These are phyloP conservation scores for Chaetomium sp. DNA, from an alignment of 2,329 filamentous ascomycete species.

Conservation along the genomic window DNA sequence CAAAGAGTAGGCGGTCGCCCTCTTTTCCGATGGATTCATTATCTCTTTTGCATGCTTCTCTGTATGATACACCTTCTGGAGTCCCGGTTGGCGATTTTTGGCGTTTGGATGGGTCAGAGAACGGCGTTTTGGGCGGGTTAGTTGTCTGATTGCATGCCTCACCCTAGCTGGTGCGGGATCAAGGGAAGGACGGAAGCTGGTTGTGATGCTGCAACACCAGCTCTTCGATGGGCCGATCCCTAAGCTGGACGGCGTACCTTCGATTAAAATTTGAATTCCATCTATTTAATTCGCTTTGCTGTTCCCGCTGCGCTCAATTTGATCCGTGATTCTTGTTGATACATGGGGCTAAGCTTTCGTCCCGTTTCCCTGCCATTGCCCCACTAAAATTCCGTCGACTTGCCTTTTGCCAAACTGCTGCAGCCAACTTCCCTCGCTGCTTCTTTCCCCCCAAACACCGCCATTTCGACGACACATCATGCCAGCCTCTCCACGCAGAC, in stretches of 20 bases:
- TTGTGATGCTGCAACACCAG: background rate
- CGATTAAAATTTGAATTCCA: too few species aligned
- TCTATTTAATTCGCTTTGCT: too few species aligned
- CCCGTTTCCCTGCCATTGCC: background rate
- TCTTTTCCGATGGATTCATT: conserved; percentile 1
- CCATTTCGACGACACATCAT: conserved; percentile 10
- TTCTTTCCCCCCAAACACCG: background rate
- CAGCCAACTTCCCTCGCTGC: background rate
- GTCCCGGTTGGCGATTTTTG: conserved; percentile 21
- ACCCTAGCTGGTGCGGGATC: conserved; percentile 16
- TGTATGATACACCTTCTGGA: conserved; percentile 27
- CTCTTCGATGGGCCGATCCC: too few species aligned
- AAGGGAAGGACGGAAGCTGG: conserved; percentile 11
- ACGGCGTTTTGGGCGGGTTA: conserved; percentile 19
- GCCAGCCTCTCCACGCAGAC: conserved; percentile 20
- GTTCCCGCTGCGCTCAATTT: background rate
- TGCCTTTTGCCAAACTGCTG: background rate
- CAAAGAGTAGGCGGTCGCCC: conserved; percentile 17
- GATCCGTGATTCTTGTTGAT: too few species aligned
- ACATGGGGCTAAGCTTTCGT: too few species aligned
- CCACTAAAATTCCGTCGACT: background rate
- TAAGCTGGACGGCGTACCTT: too few species aligned
- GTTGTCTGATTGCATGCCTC: conserved; percentile 17
- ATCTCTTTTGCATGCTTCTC: conserved; percentile 16
- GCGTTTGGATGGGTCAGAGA: conserved; percentile 23